phyloP scores from a whole-genome alignment of 306 rosid genomes.

The Cicer cuneatum region DNA sequence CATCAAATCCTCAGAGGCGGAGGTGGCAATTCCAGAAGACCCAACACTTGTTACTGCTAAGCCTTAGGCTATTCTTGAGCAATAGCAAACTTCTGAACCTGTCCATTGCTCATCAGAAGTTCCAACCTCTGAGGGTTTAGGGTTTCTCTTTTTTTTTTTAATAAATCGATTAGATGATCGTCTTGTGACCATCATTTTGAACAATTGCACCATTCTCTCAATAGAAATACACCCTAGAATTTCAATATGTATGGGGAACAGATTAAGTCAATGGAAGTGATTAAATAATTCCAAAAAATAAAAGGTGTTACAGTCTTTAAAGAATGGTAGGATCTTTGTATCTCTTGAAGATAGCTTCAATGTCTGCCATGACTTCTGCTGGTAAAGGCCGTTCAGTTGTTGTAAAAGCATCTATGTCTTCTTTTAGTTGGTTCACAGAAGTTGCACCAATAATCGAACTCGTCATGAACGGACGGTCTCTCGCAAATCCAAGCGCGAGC shows the following conservation, averaged over 20 bases:
- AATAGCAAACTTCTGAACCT: too few species aligned
- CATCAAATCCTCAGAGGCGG: too few species aligned
- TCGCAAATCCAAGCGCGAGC: slow-evolving; percentile 84
- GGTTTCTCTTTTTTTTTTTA: too few species aligned
- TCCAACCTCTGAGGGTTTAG: too few species aligned
- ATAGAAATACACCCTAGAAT: not conserved
- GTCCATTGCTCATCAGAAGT: too few species aligned
- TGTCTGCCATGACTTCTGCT: slow-evolving; percentile 61
- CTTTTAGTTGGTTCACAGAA: slow-evolving; percentile 79
- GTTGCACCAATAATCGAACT: slow-evolving; percentile 93
- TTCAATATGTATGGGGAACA: not conserved
- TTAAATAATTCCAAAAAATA: slow-evolving; percentile 12
- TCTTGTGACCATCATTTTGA: not conserved
- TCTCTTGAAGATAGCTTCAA: slow-evolving; percentile 72
- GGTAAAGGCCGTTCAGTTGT: slow-evolving; percentile 74
- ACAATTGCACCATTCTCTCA: not conserved
- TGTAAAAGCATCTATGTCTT: slow-evolving; percentile 75
- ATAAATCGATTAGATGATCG: too few species aligned
- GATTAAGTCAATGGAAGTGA: not conserved
- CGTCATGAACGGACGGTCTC: slow-evolving; percentile 90
- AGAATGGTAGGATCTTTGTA: slow-evolving; percentile 75
- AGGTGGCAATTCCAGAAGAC: too few species aligned
- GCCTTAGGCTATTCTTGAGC: too few species aligned
- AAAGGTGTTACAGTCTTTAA: slow-evolving; percentile 37
- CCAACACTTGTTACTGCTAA: too few species aligned